Percentiles rank a stretch among this genome's conserved stretches.
These are phyloP conservation scores for Rhizophagus clarus DNA, from an alignment of 192 early-diverging fungal genomes.

Conservation along the genomic window DNA sequence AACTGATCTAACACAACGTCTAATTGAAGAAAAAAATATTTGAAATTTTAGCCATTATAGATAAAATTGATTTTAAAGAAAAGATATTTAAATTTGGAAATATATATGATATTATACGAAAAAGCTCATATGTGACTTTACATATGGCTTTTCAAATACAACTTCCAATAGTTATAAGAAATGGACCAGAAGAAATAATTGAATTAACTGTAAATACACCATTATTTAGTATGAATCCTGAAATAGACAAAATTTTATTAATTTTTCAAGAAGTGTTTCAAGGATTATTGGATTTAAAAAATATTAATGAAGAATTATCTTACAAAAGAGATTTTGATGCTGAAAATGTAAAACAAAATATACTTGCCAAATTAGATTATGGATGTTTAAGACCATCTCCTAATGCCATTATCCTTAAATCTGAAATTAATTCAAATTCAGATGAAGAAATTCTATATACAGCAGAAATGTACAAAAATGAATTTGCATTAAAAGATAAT, in stretches of 20 bases:
- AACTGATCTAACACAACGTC: background rate
- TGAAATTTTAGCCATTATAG: background rate
- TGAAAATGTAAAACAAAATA: background rate
- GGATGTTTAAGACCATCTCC: background rate
- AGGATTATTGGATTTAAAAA: too few relatives aligned
- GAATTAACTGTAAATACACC: background rate
- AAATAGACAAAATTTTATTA: too few relatives aligned
- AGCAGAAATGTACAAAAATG: conserved; percentile 1
- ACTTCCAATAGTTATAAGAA: background rate
- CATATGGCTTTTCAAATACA: background rate
- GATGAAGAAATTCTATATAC: conserved; percentile 3
- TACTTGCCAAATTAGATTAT: background rate
- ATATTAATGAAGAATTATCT: too few relatives aligned
- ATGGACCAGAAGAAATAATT: background rate
- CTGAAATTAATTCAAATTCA: background rate
- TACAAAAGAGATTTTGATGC: background rate
- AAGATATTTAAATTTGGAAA: background rate
- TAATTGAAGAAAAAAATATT: background rate
- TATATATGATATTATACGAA: background rate
- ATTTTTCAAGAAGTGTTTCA: too few relatives aligned
- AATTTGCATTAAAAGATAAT: background rate
- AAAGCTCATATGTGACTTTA: background rate
- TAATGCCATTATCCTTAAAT: conserved; percentile 1
- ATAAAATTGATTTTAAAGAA: conserved; percentile 15
- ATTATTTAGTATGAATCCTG: background rate